A percentile compares a stretch with the other conserved stretches of the same genome.
Evolutionary conservation across 2,329 filamentous ascomycete genomes (phyloP).

Genomic region (Didymella keratinophila): DNA sequence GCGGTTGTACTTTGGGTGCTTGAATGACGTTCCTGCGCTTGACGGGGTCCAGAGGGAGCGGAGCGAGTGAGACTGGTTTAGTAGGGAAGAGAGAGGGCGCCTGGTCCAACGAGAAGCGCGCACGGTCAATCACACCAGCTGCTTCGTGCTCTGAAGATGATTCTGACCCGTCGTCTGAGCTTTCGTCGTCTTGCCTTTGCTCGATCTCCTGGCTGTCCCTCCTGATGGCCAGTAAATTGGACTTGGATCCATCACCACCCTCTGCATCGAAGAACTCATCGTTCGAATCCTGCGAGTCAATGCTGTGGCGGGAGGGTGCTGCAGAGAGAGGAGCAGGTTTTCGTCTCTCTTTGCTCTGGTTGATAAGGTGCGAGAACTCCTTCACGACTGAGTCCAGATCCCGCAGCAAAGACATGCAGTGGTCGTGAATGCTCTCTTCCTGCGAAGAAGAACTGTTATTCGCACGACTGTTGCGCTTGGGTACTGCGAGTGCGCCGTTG

Average conservation of each 20-base stretch:
- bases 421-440: constrained; percentile 76
- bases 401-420: constrained; percentile 81
- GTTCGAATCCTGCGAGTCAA: constrained; percentile 76
- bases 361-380: constrained; percentile 80
- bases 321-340: constrained; percentile 57
- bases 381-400: constrained; percentile 84
- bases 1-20: constrained; percentile 78
- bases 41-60: constrained; percentile 76
- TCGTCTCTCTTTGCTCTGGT: constrained; percentile 80
- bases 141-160: constrained; percentile 67
- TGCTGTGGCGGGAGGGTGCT: constrained; percentile 66
- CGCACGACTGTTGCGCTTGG: constrained; percentile 43
- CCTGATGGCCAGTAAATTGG: constrained; percentile 78
- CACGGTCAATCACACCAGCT: constrained; percentile 51
- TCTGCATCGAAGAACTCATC: constrained; percentile 94
- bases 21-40: constrained; percentile 74
- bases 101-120: constrained; percentile 42
- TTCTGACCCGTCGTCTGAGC: constrained; percentile 65
- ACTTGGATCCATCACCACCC: constrained; percentile 60
- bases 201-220: constrained; percentile 67
- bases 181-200: constrained; percentile 47
- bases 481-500: constrained; percentile 46
- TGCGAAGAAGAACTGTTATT: constrained; percentile 52
- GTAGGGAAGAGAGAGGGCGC: constrained; percentile 70
- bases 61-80: constrained; percentile 77